These are phyloP conservation scores for Sutorius australiensis DNA, from an alignment of 768 basidiomycete species.

Conservation along the genomic window DNA sequence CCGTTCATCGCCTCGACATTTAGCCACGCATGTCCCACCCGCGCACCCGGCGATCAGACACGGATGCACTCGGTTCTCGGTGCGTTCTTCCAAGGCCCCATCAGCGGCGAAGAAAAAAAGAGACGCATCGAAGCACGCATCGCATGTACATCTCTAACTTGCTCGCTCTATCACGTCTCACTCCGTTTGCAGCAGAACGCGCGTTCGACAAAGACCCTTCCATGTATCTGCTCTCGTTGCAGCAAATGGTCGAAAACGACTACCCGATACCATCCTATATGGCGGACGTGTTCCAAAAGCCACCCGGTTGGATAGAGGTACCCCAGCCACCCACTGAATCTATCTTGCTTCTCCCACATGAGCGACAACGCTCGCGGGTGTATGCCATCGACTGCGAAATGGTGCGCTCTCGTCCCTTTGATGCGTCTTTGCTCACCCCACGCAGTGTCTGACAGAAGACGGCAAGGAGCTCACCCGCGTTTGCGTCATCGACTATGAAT, in stretches of 20 bases:
- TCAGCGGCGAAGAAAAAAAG: slow-evolving; percentile 78
- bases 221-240: slow-evolving; percentile 68
- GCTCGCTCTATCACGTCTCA: slow-evolving; percentile 1
- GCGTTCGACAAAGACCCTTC: slow-evolving; percentile 60
- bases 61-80: slow-evolving; percentile 84
- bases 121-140: slow-evolving; percentile 48
- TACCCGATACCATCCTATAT: slow-evolving; percentile 88
- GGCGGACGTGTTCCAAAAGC: slow-evolving; percentile 62
- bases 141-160: slow-evolving; percentile 26
- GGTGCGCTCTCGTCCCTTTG: slow-evolving; percentile 45
- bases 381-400: slow-evolving; percentile 96
- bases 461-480: slow-evolving; percentile 88
- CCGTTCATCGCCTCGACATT: slow-evolving; percentile 78
- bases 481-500: slow-evolving; percentile 74
- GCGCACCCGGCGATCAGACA: slow-evolving; percentile 84
- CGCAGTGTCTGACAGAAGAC: slow-evolving; percentile 81
- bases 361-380: slow-evolving; percentile 45
- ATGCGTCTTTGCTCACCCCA: neutral
- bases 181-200: slow-evolving; percentile 46
- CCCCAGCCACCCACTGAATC: slow-evolving; percentile 43
- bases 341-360: slow-evolving; percentile 28
- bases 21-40: slow-evolving; percentile 89
- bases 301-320: slow-evolving; percentile 79
- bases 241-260: slow-evolving; percentile 93
- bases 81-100: slow-evolving; percentile 75